Evolutionary conservation across 2,329 filamentous ascomycete species (phyloP), one percentile per base, ranked within the genome.

Genomic region (Bipolaris bicolor): DNA sequence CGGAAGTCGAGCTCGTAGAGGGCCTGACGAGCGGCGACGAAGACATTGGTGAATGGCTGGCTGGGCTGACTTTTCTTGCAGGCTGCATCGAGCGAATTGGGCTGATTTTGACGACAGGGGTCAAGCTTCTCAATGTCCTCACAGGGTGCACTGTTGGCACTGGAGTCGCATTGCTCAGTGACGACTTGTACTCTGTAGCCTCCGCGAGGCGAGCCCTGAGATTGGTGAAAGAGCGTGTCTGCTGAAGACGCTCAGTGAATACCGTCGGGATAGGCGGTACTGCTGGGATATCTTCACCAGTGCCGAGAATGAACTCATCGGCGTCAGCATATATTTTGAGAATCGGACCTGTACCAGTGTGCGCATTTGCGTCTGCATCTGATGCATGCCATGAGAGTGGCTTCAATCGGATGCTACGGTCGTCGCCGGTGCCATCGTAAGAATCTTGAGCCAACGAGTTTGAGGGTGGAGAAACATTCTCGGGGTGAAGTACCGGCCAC

Each of bases 401-500:
- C 52, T 66, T 72, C 2, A 68, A 48, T 2, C 69, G 61, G 29
- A 36, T 56, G 15, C 56, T 55, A 22, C 48, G 49, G 7, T 55
- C 44, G 34, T 39, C n/a, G 13, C 55, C 39, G 26, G 62, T 47
- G 5, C 65, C 43, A 9, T 61, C 36, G 11, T 60, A 26, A 15
- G 56, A 58, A 3, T 52, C 49, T 9, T 41, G 53, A 22, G 55
- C 26, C 26, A 29, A 29, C 3, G 9, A 29, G 26, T 29, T 64
- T 2, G 54, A 58, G 2, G 64, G 64, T 33, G 64, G 61, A 9
- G 64, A 61, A 7, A 66, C 18, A 33, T 62, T 65, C 31, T 73
- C 69, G 1, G 74, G 74, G 5, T 49, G 52, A 6, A 75, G 50
- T 7, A 71, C 52, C 0, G 72, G 69, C 71, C 73, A 75, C 7